Conservation (phyloP, 371 early-diverging fungal genomes). For the Mucor plumbeus region DNA sequence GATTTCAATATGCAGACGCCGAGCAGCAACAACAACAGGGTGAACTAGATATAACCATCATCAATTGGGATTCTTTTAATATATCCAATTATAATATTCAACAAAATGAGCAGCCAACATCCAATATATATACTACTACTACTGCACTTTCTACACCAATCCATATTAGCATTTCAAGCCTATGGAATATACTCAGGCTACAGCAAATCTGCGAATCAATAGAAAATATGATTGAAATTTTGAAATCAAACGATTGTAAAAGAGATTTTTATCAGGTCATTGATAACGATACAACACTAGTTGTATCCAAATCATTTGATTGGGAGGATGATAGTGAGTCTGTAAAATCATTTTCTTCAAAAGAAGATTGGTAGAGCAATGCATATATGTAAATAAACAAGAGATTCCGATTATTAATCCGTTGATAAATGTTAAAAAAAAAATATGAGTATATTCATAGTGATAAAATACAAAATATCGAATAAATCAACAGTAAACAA, state of each 20-base stretch:
- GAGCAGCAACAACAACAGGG: not conserved
- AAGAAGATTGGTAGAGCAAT: not conserved
- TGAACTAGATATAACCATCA: constrained; percentile 12
- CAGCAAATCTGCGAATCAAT: constrained; percentile 37
- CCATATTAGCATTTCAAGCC: constrained; percentile 19
- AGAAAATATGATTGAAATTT: constrained; percentile 11
- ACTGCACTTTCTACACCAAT: not conserved
- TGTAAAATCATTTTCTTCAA: not conserved
- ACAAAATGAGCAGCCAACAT: not conserved
- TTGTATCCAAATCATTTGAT: not conserved
- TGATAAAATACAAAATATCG: too few species aligned
- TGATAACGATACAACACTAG: not conserved
- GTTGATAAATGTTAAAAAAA: too few species aligned
- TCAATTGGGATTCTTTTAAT: constrained; percentile 14
- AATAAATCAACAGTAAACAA: too few species aligned
- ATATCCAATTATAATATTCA: constrained; percentile 1
- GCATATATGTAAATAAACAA: not conserved
- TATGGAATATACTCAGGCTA: constrained; percentile 41
- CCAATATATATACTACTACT: constrained; percentile 10
- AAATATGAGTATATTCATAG: too few species aligned
- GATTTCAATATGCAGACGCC: not conserved
- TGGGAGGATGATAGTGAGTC: not conserved
- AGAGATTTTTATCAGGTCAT: not conserved
- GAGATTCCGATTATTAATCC: too few species aligned
- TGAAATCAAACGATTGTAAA: not conserved